These are phyloP conservation scores for Phalaenopsis hybrid DNA, from an alignment of 116 monocot genomes.

Conservation along the genomic window DNA sequence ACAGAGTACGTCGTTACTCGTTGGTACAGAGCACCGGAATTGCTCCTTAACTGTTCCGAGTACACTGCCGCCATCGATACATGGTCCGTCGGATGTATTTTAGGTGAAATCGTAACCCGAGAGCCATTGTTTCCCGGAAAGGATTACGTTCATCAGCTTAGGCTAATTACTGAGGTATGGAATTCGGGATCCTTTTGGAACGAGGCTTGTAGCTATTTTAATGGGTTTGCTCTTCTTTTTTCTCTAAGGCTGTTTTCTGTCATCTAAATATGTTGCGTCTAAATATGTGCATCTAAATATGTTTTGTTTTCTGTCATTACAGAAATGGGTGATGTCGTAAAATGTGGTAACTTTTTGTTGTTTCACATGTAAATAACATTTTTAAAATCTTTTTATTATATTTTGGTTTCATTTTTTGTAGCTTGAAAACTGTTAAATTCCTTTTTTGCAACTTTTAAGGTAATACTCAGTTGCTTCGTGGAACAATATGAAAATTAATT, in stretches of 20 bases:
- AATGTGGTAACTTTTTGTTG: not conserved
- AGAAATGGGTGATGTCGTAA: not conserved
- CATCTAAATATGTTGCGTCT: not conserved
- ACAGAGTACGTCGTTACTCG: conserved; percentile 78
- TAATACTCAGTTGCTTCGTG: no score
- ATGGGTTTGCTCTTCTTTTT: not conserved
- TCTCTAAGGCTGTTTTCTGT: not conserved
- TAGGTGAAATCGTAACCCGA: conserved; percentile 56
- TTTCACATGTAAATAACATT: not conserved
- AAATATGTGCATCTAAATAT: not conserved
- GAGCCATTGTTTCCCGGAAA: conserved; percentile 63
- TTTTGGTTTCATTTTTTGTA: not conserved
- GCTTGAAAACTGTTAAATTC: no score
- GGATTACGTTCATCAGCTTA: conserved; percentile 73
- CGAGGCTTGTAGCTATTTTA: not conserved
- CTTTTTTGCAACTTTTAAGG: no score
- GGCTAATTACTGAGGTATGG: conserved; percentile 59
- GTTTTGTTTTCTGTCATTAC: not conserved
- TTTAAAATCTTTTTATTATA: not conserved
- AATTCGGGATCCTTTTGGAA: conserved; percentile 1
- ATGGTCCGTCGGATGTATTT: conserved; percentile 81
- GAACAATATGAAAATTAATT: no score
- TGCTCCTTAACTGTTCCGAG: conserved; percentile 66
- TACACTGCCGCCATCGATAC: conserved; percentile 82
- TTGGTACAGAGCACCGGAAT: conserved; percentile 72